Conservation (phyloP, 192 early-diverging fungal species). For the Backusella liffmaniae region DNA sequence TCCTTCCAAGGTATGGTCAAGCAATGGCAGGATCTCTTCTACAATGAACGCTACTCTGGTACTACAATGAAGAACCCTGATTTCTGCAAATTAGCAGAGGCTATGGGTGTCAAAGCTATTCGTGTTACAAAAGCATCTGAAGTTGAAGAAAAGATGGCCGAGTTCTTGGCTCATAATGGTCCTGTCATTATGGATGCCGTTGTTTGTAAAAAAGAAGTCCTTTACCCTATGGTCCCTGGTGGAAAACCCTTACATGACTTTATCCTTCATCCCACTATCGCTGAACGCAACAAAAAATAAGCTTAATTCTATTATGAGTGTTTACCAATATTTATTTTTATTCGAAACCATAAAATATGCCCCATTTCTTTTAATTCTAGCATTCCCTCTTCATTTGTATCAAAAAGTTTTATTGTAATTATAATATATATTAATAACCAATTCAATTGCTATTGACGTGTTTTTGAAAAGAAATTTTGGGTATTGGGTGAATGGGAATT, state of each 20-base stretch:
- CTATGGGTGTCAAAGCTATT: conserved; percentile 89
- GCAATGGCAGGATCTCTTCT: conserved; percentile 96
- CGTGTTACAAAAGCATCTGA: conserved; percentile 83
- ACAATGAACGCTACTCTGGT: conserved; percentile 93
- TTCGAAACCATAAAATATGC: neutral
- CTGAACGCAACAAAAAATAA: conserved; percentile 13
- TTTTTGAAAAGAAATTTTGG: neutral
- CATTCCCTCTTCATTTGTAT: neutral
- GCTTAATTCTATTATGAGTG: neutral
- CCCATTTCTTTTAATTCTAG: neutral
- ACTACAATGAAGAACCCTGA: conserved; percentile 97
- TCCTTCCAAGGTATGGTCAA: conserved; percentile 99
- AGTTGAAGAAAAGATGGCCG: conserved; percentile 79
- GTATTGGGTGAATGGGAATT: neutral
- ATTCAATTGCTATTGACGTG: neutral
- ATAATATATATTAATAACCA: neutral
- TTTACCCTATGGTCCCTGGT: conserved; percentile 97
- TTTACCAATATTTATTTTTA: neutral
- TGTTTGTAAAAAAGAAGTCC: conserved; percentile 90
- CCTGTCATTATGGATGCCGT: conserved; percentile 92
- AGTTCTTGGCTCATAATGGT: conserved; percentile 84
- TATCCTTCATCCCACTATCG: conserved; percentile 49
- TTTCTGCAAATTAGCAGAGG: conserved; percentile 96
- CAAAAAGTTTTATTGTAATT: neutral
- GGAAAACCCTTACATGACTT: conserved; percentile 93